These are phyloP conservation scores for Geranium rotundifolium DNA, from an alignment of 345 rosid genomes.

Conservation along the genomic window DNA sequence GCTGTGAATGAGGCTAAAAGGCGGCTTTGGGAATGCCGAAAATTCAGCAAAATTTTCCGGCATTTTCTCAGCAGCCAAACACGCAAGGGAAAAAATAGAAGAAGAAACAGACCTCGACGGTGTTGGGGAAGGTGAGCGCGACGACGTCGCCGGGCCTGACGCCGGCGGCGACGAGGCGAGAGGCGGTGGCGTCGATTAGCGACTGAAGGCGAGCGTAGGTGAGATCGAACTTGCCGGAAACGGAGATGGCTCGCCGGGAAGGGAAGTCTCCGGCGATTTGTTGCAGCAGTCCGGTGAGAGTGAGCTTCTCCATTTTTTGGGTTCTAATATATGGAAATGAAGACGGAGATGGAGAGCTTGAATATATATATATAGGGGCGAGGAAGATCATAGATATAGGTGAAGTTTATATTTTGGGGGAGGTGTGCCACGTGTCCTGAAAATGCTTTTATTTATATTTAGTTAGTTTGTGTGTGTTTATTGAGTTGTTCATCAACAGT, in stretches of 20 bases:
- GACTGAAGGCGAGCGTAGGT: conserved; percentile 26
- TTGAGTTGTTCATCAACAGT: too few relatives aligned
- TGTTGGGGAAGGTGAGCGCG: conserved; percentile 57
- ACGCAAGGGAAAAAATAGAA: conserved; percentile 15
- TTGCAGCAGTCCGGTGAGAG: conserved; percentile 36
- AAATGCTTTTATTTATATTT: too few relatives aligned
- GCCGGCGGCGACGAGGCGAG: conserved; percentile 40
- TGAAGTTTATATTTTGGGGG: too few relatives aligned
- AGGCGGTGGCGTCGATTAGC: conserved; percentile 43
- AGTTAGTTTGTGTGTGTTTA: too few relatives aligned
- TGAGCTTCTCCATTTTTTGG: neutral
- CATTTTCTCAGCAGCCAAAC: conserved; percentile 16
- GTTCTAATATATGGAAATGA: too few relatives aligned
- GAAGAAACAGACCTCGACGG: conserved; percentile 43
- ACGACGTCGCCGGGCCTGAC: conserved; percentile 45
- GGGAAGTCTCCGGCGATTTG: conserved; percentile 38
- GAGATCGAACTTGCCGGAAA: conserved; percentile 32
- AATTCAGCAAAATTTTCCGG: too few relatives aligned
- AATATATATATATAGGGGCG: too few relatives aligned
- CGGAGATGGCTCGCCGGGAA: conserved; percentile 27
- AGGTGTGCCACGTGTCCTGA: too few relatives aligned
- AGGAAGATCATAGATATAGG: too few relatives aligned
- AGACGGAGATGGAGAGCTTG: too few relatives aligned
- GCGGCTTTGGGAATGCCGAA: too few relatives aligned
- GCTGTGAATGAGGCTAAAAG: too few relatives aligned